Evolutionary conservation across 306 rosid genomes (phyloP).

Genomic region (Cicer yamashitae): DNA sequence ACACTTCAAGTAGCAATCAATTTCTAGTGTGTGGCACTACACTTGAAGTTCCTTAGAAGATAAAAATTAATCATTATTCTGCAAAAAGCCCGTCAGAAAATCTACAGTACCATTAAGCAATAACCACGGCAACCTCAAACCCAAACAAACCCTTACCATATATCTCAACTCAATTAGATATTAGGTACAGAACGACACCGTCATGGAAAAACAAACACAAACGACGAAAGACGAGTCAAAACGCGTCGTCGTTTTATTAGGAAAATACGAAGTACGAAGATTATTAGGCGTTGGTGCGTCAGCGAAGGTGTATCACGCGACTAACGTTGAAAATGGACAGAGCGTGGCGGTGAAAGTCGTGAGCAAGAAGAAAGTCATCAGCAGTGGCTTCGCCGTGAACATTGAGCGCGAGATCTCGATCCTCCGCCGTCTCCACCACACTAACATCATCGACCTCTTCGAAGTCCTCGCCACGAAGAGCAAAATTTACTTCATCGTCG

Average conservation of each 20-base stretch:
- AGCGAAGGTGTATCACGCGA: conserved; percentile 83
- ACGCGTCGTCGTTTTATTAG: conserved; percentile 41
- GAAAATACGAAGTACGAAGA: conserved; percentile 57
- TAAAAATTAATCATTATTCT: neutral
- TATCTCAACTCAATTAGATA: neutral
- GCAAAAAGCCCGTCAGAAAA: neutral
- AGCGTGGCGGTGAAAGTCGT: conserved; percentile 82
- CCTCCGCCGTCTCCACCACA: conserved; percentile 79
- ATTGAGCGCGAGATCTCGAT: conserved; percentile 76
- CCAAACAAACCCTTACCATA: neutral
- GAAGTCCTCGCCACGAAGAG: conserved; percentile 83
- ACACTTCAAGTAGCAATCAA: conserved; percentile 1
- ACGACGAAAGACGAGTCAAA: neutral
- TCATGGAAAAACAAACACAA: neutral
- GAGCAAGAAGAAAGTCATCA: conserved; percentile 58
- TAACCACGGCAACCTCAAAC: conserved; percentile 19
- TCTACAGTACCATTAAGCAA: neutral
- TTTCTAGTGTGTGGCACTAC: neutral
- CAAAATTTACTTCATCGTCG: conserved; percentile 80
- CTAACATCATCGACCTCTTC: conserved; percentile 59
- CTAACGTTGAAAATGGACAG: conserved; percentile 50
- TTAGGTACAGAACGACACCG: conserved; percentile 25
- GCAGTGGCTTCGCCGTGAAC: conserved; percentile 53
- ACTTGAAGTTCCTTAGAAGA: neutral
- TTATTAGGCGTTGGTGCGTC: conserved; percentile 77